These are phyloP conservation scores for Trichophyton rubrum DNA, from an alignment of 2,329 filamentous ascomycete genomes.

Conservation along the genomic window DNA sequence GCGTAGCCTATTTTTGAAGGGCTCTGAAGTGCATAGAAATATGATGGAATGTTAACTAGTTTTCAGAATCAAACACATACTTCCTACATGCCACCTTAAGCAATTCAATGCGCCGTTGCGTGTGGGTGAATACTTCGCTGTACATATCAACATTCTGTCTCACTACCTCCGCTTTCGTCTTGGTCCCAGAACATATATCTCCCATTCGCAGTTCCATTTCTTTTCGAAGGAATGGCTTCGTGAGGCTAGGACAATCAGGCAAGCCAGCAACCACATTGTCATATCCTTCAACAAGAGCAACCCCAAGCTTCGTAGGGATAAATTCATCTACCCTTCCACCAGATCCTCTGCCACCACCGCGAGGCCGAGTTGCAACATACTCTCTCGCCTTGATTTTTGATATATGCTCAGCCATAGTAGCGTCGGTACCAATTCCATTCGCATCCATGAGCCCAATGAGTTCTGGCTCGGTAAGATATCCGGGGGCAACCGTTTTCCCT, in stretches of 20 bases:
- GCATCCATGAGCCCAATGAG: constrained; percentile 95
- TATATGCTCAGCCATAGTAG: constrained; percentile 98
- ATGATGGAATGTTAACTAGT: not conserved
- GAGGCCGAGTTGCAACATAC: constrained; percentile 61
- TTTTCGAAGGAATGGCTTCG: constrained; percentile 91
- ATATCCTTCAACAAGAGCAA: constrained; percentile 87
- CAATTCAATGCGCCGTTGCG: constrained; percentile 58
- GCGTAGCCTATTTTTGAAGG: no score
- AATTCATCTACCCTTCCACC: constrained; percentile 60
- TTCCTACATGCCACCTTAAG: constrained; percentile 47
- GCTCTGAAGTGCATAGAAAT: not conserved
- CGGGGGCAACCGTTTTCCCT: constrained; percentile 75
- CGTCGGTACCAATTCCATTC: constrained; percentile 95
- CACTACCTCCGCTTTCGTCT: constrained; percentile 61
- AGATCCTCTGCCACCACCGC: constrained; percentile 26
- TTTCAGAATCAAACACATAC: constrained; percentile 34
- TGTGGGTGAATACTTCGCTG: constrained; percentile 70
- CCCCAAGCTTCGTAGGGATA: constrained; percentile 79
- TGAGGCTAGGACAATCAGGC: constrained; percentile 50
- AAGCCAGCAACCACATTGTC: constrained; percentile 88
- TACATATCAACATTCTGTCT: constrained; percentile 78
- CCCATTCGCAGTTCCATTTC: constrained; percentile 98
- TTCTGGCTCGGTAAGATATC: constrained; percentile 87
- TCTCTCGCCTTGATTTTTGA: constrained; percentile 83
- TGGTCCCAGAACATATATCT: constrained; percentile 80